A percentile compares a stretch with the other conserved stretches of the same genome.
These are phyloP conservation scores for Blastobotrys arbuscula DNA, from an alignment of 1,139 yeast genomes.

Conservation along the genomic window DNA sequence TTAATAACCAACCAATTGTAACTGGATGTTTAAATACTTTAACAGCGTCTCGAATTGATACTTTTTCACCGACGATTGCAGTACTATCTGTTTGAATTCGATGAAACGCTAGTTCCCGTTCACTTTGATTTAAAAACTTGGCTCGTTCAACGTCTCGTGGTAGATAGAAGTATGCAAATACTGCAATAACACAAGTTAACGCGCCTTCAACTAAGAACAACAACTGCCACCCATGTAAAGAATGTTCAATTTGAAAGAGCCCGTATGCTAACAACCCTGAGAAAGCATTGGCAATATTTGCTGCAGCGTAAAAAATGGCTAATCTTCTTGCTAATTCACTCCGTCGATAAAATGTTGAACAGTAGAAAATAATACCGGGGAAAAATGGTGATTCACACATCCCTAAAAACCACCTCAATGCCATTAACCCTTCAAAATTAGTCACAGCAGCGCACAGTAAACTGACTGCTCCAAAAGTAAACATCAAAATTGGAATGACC, in stretches of 20 bases:
- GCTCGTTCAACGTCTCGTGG: conserved; percentile 51
- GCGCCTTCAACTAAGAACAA: conserved; percentile 38
- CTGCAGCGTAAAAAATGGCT: conserved; percentile 51
- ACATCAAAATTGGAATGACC: conserved; percentile 44
- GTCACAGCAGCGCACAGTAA: conserved; percentile 54
- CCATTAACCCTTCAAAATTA: conserved; percentile 25
- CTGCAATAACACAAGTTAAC: conserved; percentile 30
- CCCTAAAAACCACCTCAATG: conserved; percentile 31
- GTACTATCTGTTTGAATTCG: conserved; percentile 43
- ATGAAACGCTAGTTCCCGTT: conserved; percentile 22
- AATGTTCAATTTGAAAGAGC: conserved; percentile 30
- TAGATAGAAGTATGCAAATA: conserved; percentile 40
- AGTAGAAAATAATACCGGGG: conserved; percentile 32
- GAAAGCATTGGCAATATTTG: conserved; percentile 34
- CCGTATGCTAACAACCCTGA: conserved; percentile 31
- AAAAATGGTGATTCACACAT: conserved; percentile 28
- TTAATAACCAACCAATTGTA: conserved; percentile 44
- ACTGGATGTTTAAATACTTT: conserved; percentile 48
- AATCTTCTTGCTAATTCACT: conserved; percentile 43
- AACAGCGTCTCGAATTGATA: conserved; percentile 42
- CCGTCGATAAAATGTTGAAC: conserved; percentile 32
- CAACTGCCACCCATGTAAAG: conserved; percentile 35
- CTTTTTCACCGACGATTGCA: conserved; percentile 42
- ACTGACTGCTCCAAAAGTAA: conserved; percentile 53
- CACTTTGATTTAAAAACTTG: conserved; percentile 42